A percentile compares a stretch with the other conserved stretches of the same genome.
phyloP scores from a whole-genome alignment of 768 basidiomycete species.

The Solioccasus polychromus region DNA sequence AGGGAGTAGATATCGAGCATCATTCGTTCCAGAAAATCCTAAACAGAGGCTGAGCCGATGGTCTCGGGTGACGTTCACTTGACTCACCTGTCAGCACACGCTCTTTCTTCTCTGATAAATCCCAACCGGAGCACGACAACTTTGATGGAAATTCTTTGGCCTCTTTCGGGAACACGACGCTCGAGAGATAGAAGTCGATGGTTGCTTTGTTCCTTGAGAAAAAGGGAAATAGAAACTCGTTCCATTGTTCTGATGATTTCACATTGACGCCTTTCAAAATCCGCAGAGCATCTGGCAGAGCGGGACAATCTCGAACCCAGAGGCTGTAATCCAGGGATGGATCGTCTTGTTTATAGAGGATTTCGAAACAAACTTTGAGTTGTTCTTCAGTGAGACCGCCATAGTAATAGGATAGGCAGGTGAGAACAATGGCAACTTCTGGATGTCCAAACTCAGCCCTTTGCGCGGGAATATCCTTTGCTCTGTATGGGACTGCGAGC shows the following conservation, averaged over 20 bases:
- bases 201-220: neutral
- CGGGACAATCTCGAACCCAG: neutral
- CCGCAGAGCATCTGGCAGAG: neutral
- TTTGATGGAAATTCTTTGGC: neutral
- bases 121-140: neutral
- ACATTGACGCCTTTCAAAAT: neutral
- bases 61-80: neutral
- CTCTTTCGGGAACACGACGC: neutral
- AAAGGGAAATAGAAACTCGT: neutral
- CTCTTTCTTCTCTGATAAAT: neutral
- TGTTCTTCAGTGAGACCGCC: neutral
- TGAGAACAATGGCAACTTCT: neutral
- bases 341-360: neutral
- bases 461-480: neutral
- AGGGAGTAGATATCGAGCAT: neutral
- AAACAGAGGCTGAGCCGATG: neutral
- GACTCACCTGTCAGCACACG: neutral
- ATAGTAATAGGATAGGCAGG: neutral
- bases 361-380: neutral
- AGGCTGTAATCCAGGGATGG: neutral
- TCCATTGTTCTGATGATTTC: neutral
- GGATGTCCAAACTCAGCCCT: neutral
- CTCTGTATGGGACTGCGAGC: neutral
- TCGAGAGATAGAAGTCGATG: neutral
- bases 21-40: neutral